phyloP scores from a whole-genome alignment of 306 rosid genomes.

The Luffa acutangula region DNA sequence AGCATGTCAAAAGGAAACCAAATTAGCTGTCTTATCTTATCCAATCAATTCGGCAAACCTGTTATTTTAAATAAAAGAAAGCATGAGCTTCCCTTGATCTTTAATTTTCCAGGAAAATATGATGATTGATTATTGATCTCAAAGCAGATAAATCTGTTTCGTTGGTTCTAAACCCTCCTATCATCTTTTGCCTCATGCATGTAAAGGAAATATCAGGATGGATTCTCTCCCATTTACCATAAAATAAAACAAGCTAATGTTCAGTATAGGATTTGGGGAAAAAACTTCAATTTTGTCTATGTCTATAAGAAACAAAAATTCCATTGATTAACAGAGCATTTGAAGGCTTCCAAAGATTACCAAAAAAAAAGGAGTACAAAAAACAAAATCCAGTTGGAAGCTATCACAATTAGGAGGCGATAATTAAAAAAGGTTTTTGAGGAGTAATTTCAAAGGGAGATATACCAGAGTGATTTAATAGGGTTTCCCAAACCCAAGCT shows the following conservation, averaged over 20 bases:
- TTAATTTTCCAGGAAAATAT: neutral
- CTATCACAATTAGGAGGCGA: neutral
- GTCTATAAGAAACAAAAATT: neutral
- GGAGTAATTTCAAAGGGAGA: neutral
- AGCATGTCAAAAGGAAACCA: neutral
- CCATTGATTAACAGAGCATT: neutral
- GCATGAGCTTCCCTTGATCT: neutral
- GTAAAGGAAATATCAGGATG: neutral
- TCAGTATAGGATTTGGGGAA: neutral
- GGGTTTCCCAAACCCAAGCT: neutral
- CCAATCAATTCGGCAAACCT: neutral
- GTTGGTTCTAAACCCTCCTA: neutral
- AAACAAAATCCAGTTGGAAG: neutral
- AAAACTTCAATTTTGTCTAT: neutral
- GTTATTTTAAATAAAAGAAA: neutral
- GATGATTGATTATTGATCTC: neutral
- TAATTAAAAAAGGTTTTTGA: neutral
- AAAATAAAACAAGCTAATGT: neutral
- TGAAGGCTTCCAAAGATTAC: neutral
- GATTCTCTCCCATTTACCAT: neutral
- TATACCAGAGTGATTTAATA: neutral
- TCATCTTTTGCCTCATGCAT: neutral
- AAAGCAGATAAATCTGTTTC: neutral
- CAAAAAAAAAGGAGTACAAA: no score
- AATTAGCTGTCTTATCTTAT: neutral